Evolutionary conservation across 1,284 basidiomycete genomes (phyloP).

Genomic region (Hypsizygus ulmarius): DNA sequence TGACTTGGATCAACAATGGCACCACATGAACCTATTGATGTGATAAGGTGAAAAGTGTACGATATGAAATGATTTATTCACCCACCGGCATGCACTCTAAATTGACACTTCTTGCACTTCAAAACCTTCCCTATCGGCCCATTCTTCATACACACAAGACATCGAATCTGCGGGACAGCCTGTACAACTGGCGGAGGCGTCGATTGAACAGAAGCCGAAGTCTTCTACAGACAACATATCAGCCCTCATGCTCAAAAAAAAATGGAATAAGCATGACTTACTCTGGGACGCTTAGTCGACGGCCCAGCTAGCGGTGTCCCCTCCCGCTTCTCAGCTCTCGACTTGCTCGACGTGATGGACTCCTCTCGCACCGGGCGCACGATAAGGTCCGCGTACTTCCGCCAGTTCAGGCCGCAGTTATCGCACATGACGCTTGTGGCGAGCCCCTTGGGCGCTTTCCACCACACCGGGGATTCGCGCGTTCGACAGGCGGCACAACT

Average conservation of each 20-base stretch:
- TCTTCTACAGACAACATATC: slow-evolving; percentile 34
- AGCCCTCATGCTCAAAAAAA: slow-evolving; percentile 3
- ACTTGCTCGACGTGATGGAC: slow-evolving; percentile 43
- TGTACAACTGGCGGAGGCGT: slow-evolving; percentile 52
- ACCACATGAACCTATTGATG: slow-evolving; percentile 58
- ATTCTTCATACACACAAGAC: slow-evolving; percentile 71
- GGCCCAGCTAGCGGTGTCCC: slow-evolving; percentile 70
- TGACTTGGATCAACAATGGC: slow-evolving; percentile 59
- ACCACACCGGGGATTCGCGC: slow-evolving; percentile 75
- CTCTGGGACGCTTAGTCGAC: slow-evolving; percentile 66
- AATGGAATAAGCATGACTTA: slow-evolving; percentile 31
- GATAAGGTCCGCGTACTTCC: slow-evolving; percentile 86
- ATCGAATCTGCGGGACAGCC: slow-evolving; percentile 62
- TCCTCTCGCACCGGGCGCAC: slow-evolving; percentile 72
- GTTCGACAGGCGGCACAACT: slow-evolving; percentile 79
- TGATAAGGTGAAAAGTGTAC: slow-evolving; percentile 12
- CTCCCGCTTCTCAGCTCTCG: slow-evolving; percentile 68
- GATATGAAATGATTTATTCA: slow-evolving; percentile 1
- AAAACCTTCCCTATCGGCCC: slow-evolving; percentile 76
- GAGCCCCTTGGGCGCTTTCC: slow-evolving; percentile 82
- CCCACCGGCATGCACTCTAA: slow-evolving; percentile 73
- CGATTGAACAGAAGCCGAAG: slow-evolving; percentile 53
- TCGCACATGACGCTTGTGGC: slow-evolving; percentile 74
- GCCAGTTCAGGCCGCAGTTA: slow-evolving; percentile 76
- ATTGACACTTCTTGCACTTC: slow-evolving; percentile 75